Evolutionary conservation across 2,329 filamentous ascomycete genomes (phyloP).

Genomic region (Penicillium freii): DNA sequence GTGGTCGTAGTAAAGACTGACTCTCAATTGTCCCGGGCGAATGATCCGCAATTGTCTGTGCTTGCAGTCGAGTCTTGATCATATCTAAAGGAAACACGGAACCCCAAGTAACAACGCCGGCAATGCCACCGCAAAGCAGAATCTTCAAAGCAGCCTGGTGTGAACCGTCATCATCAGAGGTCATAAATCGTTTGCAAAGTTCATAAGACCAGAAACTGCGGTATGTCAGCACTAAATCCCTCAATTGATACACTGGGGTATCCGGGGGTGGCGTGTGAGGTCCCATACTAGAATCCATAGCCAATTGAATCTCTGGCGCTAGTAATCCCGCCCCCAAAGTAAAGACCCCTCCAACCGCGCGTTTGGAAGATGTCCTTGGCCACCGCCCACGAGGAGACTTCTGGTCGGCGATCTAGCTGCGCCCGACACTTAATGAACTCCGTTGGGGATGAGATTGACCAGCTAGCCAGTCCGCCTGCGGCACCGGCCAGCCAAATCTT

Average conservation of each 20-base stretch:
- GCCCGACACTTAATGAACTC: slow-evolving; percentile 88
- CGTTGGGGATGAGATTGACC: slow-evolving; percentile 81
- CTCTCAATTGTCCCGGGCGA: slow-evolving; percentile 20
- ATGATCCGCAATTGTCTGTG: slow-evolving; percentile 51
- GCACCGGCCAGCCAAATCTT: slow-evolving; percentile 79
- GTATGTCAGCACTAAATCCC: not conserved
- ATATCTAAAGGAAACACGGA: slow-evolving; percentile 90
- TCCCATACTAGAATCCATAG: slow-evolving; percentile 84
- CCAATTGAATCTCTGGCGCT: slow-evolving; percentile 80
- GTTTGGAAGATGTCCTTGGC: slow-evolving; percentile 59
- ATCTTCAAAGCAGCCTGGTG: slow-evolving; percentile 59
- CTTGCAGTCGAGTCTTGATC: slow-evolving; percentile 88
- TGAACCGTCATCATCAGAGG: slow-evolving; percentile 46
- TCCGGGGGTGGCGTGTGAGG: slow-evolving; percentile 8
- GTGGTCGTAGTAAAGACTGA: slow-evolving; percentile 22
- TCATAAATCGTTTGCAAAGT: slow-evolving; percentile 62
- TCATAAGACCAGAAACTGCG: slow-evolving; percentile 84
- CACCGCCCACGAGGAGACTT: slow-evolving; percentile 62
- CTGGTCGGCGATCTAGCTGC: slow-evolving; percentile 58
- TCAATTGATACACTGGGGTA: slow-evolving; percentile 12
- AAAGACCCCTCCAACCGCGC: slow-evolving; percentile 68
- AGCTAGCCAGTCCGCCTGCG: slow-evolving; percentile 77
- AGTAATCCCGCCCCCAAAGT: slow-evolving; percentile 77
- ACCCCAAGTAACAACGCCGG: slow-evolving; percentile 83
- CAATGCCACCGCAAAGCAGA: slow-evolving; percentile 79